Evolutionary conservation across 2,329 filamentous ascomycete species (phyloP), one percentile per base, ranked within the genome.

Genomic region (Cladosporium sp.): DNA sequence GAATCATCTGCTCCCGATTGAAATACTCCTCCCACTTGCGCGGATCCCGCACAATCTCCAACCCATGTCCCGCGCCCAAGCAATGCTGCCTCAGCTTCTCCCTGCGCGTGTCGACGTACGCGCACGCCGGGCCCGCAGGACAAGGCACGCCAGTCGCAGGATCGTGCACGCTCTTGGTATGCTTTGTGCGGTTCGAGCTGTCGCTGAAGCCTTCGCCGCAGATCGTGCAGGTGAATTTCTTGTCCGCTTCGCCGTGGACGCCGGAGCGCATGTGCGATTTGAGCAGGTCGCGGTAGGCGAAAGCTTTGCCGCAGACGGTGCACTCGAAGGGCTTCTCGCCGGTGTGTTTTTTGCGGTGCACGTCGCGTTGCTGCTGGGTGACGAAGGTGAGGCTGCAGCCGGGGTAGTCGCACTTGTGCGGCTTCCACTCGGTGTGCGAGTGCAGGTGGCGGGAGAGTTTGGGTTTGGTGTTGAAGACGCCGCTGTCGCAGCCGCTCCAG

Each of bases 251-350:
- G 36, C 71, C 65, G 49, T 87, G 86, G 0, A 88, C 89, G 71
- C 91, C 89, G 1, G 84, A 87, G 46, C 88, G 83, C 70, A 84
- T 83, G 70, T 91, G 89, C 81, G 89, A 89, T n/a, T 87, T 89
- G 8, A 66, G 59, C 54, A 66, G 34, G 57, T 67, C 56, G 54
- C 54, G 53, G 53, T 63, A 58, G 61, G 88, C 87, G 71, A 91
- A 91, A 0, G 80, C 79, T 72, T 87, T 87, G 25, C 75, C 77
- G 64, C 74, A 76, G 14, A 67, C 68, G 32, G 62, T 70, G 73
- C 89, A 91, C 48, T 81, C 77, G 76, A 86, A 88, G 28, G 88
- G 88, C 67, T 86, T 88, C 67, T 86, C 84, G 46, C 87, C 86
- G 0, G 87, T 88, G 71, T 91, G 89, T 2, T 85, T 89, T 21